Conservation (phyloP, 2,329 filamentous ascomycete species). For the Aureobasidium subglaciale region DNA sequence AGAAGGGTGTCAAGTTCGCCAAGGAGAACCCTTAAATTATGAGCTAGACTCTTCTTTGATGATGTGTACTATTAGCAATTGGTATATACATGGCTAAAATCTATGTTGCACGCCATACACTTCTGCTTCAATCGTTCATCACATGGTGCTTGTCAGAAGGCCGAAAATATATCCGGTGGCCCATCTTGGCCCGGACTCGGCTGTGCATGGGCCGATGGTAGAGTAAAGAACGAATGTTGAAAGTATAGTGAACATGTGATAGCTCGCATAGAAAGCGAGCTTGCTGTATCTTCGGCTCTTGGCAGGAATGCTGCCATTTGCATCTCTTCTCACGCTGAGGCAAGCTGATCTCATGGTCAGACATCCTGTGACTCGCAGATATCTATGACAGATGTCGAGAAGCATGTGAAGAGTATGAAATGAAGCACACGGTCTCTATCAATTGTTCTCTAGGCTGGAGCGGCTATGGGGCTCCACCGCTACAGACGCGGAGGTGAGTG, state of each 20-base stretch:
- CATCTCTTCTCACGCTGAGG: no score
- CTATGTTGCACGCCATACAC: not conserved
- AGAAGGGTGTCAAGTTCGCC: conserved; percentile 72
- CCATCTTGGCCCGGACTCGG: conserved; percentile 1
- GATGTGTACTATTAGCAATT: conserved; percentile 7
- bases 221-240: not conserved
- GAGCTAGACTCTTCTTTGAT: not conserved
- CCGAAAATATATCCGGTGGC: not conserved
- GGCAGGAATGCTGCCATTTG: no score
- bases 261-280: conserved; percentile 1
- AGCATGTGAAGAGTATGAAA: not conserved
- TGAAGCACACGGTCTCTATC: not conserved
- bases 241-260: not conserved
- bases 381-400: not conserved
- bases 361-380: not conserved
- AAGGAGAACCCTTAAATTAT: conserved; percentile 46
- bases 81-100: conserved; percentile 10
- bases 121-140: not conserved
- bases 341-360: no score
- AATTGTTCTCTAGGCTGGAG: no score
- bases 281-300: not conserved
- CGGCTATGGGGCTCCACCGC: no score
- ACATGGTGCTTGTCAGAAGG: not conserved
- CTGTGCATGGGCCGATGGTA: not conserved
- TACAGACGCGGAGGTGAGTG: no score